A percentile compares a stretch with the other conserved stretches of the same genome.
These are phyloP conservation scores for Scutellaria minor DNA, from an alignment of 257 asterid species.

Conservation along the genomic window DNA sequence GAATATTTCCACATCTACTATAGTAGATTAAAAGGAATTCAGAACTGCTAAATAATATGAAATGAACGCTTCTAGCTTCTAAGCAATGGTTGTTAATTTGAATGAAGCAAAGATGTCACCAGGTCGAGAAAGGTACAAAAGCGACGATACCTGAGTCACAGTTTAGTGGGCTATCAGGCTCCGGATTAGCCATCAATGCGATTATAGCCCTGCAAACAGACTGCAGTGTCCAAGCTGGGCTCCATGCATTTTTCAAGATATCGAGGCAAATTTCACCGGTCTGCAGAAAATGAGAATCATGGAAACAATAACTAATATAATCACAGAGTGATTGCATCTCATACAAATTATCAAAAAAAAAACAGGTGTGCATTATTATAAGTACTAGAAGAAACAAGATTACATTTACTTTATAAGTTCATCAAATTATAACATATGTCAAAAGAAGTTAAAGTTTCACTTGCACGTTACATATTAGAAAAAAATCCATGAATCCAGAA, in stretches of 20 bases:
- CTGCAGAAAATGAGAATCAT: conserved; percentile 44
- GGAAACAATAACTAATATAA: conserved; percentile 8
- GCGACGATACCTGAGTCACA: conserved; percentile 84
- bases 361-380: not conserved
- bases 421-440: not conserved
- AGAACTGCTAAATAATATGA: not conserved
- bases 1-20: not conserved
- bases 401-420: not conserved
- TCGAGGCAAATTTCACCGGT: conserved; percentile 99
- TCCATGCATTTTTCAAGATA: conserved; percentile 98
- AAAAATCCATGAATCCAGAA: not conserved
- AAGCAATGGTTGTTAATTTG: not conserved
- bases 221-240: conserved; percentile 99
- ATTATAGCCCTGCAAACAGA: conserved; percentile 98
- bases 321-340: not conserved
- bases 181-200: conserved; percentile 98
- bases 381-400: not conserved
- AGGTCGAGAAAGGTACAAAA: not conserved
- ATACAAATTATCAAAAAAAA: not conserved
- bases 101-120: not conserved
- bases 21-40: not conserved
- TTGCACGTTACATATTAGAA: not conserved
- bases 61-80: not conserved
- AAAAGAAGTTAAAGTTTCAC: conserved; percentile 5
- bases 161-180: conserved; percentile 94